Evolutionary conservation across 441 rosid species (phyloP), one percentile per base, ranked within the genome.

Genomic region (Rhodomyrtus psidioides): DNA sequence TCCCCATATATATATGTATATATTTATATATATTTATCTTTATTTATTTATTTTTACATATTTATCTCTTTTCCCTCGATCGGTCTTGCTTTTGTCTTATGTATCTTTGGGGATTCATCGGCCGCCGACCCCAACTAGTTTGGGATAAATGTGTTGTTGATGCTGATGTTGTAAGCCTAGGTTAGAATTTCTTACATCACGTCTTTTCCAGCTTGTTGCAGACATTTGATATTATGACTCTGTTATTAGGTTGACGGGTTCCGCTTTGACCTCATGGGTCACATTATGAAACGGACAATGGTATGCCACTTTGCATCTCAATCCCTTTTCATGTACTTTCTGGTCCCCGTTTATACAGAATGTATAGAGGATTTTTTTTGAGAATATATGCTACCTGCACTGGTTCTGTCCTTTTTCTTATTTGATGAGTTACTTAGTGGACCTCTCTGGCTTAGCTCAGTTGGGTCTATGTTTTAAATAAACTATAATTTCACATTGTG

Each of bases 181-280:
- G 44, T 42, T 42, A 30, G 76, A 34, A 65, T 65, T 65, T 65
- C 76, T 65, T 34, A 9, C 76, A 19, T 65, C 26, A 9, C 13
- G 13, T 5, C 76, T 19, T 34, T 34, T 34, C 76, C 23, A 65
- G 76, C 76, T 65, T 81, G 51, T 85, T 85, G 27, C 74, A 55
- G 83, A 82, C 90, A 58, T 82, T 87, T 84, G 58, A 86, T 86
- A 57, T 85, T 84, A 39, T 90, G 59, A 82, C 86, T 86, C 59
- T 88, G 14, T 88, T 93, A 54, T 74, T 92, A 97, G 98, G 96
- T 97, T 89, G 99, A 97, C 89, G 99, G 99, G 70, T 96, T 96
- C 88, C 96, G 98, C 75, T 96, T 95, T 91, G 99, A 97, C 89
- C 98, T 97, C 83, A 97, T 95, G 98, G 99, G 99, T 83, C 99